A percentile compares a stretch with the other conserved stretches of the same genome.
Conservation (phyloP, 148 eudicot species). For the Amaranthus palmeri region DNA sequence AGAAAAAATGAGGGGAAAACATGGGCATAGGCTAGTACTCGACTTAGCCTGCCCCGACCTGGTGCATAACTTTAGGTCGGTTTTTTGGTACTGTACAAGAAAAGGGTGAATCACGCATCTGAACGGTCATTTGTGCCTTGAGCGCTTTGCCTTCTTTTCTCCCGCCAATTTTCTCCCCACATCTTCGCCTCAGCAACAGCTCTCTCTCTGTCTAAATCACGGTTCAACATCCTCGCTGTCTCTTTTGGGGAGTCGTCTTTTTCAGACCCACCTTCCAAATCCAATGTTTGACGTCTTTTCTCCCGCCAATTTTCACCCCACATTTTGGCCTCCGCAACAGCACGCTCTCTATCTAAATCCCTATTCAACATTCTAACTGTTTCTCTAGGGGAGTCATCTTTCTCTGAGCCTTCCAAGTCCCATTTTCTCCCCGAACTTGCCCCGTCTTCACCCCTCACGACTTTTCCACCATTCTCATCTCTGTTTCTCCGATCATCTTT, state of each 20-base stretch:
- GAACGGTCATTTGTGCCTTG: slow-evolving; percentile 36
- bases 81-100: slow-evolving; percentile 18
- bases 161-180: slow-evolving; percentile 41
- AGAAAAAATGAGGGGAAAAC: not conserved
- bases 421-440: slow-evolving; percentile 57
- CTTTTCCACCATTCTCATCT: slow-evolving; percentile 46
- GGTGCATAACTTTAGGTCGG: not conserved
- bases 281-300: slow-evolving; percentile 36
- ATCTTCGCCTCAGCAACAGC: slow-evolving; percentile 39
- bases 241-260: slow-evolving; percentile 35
- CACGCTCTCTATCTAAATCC: slow-evolving; percentile 68
- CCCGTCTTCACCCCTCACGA: slow-evolving; percentile 49
- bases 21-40: slow-evolving; percentile 9
- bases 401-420: slow-evolving; percentile 70
- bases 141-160: slow-evolving; percentile 56
- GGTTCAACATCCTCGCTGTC: slow-evolving; percentile 31
- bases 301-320: slow-evolving; percentile 75
- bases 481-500: slow-evolving; percentile 31
- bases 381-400: slow-evolving; percentile 69
- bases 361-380: slow-evolving; percentile 49
- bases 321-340: slow-evolving; percentile 88
- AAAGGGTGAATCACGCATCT: slow-evolving; percentile 23
- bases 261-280: slow-evolving; percentile 30
- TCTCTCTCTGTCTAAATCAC: slow-evolving; percentile 30
- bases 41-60: slow-evolving; percentile 12